Evolutionary conservation across 495 filamentous ascomycete genomes (phyloP).

Genomic region (Emericellopsis terricola): DNA sequence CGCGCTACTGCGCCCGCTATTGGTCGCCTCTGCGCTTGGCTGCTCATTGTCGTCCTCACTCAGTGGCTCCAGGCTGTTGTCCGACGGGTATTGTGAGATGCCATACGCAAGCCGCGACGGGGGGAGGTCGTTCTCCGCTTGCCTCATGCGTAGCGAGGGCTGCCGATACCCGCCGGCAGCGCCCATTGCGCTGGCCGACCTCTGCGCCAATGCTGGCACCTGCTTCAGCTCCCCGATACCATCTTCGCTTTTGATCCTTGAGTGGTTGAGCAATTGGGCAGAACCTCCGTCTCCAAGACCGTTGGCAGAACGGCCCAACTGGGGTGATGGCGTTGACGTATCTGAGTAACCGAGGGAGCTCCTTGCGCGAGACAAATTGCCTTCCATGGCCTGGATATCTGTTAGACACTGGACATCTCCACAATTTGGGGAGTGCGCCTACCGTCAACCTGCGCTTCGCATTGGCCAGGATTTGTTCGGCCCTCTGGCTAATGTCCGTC

Average conservation of each 20-base stretch:
- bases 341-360: slow-evolving; percentile 46
- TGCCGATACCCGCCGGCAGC: slow-evolving; percentile 30
- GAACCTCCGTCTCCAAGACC: neutral
- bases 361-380: slow-evolving; percentile 65
- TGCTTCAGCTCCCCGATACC: slow-evolving; percentile 10
- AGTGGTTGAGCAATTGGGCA: slow-evolving; percentile 8
- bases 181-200: slow-evolving; percentile 30
- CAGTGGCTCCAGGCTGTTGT: slow-evolving; percentile 15
- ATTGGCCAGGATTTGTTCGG: slow-evolving; percentile 77
- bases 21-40: slow-evolving; percentile 5
- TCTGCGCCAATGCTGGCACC: slow-evolving; percentile 17
- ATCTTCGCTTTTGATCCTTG: slow-evolving; percentile 25
- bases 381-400: slow-evolving; percentile 63
- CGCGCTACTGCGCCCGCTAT: slow-evolving; percentile 6
- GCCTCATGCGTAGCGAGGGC: slow-evolving; percentile 8
- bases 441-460: slow-evolving; percentile 79
- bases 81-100: slow-evolving; percentile 6
- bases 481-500: slow-evolving; percentile 52
- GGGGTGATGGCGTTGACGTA: slow-evolving; percentile 24
- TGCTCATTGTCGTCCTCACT: slow-evolving; percentile 16
- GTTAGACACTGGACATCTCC: too few relatives aligned
- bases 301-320: neutral
- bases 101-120: slow-evolving; percentile 4
- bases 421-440: slow-evolving; percentile 19
- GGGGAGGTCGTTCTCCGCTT: slow-evolving; percentile 4